Base-by-base conservation (phyloP, 371 early-diverging fungal genomes). In the Rhizomucor miehei region DNA sequence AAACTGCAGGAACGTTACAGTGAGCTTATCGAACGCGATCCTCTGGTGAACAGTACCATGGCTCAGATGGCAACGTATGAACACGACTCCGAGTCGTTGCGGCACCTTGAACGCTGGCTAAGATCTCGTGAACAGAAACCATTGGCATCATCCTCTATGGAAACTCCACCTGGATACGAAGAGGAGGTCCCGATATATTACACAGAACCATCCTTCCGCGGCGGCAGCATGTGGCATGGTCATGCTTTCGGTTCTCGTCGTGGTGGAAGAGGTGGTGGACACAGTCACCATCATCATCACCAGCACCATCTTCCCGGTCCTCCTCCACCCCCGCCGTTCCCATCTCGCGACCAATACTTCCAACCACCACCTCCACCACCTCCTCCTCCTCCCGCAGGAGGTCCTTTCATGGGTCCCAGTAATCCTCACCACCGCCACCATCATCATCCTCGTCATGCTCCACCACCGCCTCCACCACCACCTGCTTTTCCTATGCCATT, bases 91-190 rank as follows among this genome's bases (percentile, higher is more conserved):
- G 8, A 20, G 41, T 12, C 23, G 35, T 14, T 36, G 29, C 20
- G 45, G 36, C 21, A 53, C 54, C 19, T 57, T 1, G 57, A 57
- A 20, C 21, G 41, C 17, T 57, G 57, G 57, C 44, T 57, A 20
- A 14, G 29, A 13, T 44, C 54, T 20, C 45, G 45, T 19, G 23
- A 45, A 9, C 45, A 23, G 19, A 19, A 45, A 45, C 19, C 45
- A 14, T 20, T 6, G 23, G 45, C n/a, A 45, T 45, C 23, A 45
- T 45, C 17, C 3, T 25, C 45, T 20, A 13, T 25, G 21, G 45
- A 45, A 45, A 45, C 45, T 5, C 21, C 25, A 17, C 45, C 45
- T 25, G 23, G 45, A 16, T 45, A 45, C 14, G 45, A 45, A 17
- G 45, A 45, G n/a, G n/a, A n/a, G 8, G 29, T 29, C 29, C 29